Evolutionary conservation across 495 filamentous ascomycete genomes (phyloP).

Genomic region (Stereocaulon alpinum): DNA sequence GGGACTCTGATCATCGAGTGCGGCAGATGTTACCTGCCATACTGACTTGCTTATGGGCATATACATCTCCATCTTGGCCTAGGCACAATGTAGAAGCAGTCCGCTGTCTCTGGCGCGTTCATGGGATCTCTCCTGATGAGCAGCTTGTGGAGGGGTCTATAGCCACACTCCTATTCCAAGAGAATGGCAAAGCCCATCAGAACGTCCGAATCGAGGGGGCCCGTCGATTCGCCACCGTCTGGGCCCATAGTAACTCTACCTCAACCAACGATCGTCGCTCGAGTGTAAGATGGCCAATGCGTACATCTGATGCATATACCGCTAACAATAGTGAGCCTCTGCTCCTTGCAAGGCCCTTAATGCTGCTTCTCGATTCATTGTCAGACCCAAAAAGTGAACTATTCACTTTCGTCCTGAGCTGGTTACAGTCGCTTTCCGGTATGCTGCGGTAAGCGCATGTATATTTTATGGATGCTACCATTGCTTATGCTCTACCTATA

Average conservation of each 20-base stretch:
- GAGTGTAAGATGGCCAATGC: slow-evolving; percentile 22
- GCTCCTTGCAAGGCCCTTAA: slow-evolving; percentile 71
- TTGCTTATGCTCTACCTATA: slow-evolving; percentile 1
- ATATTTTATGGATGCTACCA: neutral
- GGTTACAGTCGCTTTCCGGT: slow-evolving; percentile 68
- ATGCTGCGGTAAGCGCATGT: slow-evolving; percentile 45
- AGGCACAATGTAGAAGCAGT: slow-evolving; percentile 92
- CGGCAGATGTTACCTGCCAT: slow-evolving; percentile 33
- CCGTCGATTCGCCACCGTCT: slow-evolving; percentile 59
- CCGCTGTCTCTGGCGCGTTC: slow-evolving; percentile 73
- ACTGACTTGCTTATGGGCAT: slow-evolving; percentile 63
- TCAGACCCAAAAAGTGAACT: slow-evolving; percentile 61
- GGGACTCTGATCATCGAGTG: slow-evolving; percentile 16
- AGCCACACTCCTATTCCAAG: slow-evolving; percentile 56
- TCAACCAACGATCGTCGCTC: slow-evolving; percentile 5
- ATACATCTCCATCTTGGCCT: slow-evolving; percentile 66
- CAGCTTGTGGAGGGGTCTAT: slow-evolving; percentile 70
- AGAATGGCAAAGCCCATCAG: slow-evolving; percentile 30
- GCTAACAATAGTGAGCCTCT: slow-evolving; percentile 28
- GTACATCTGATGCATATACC: slow-evolving; percentile 39
- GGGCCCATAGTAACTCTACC: slow-evolving; percentile 58
- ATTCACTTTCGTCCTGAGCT: slow-evolving; percentile 64
- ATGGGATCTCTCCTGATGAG: slow-evolving; percentile 50
- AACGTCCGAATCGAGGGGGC: slow-evolving; percentile 40
- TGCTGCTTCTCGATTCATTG: slow-evolving; percentile 73